Percentiles rank a stretch among this genome's conserved stretches.
phyloP scores from a whole-genome alignment of 768 basidiomycete species.

The Termitomyces sp. region DNA sequence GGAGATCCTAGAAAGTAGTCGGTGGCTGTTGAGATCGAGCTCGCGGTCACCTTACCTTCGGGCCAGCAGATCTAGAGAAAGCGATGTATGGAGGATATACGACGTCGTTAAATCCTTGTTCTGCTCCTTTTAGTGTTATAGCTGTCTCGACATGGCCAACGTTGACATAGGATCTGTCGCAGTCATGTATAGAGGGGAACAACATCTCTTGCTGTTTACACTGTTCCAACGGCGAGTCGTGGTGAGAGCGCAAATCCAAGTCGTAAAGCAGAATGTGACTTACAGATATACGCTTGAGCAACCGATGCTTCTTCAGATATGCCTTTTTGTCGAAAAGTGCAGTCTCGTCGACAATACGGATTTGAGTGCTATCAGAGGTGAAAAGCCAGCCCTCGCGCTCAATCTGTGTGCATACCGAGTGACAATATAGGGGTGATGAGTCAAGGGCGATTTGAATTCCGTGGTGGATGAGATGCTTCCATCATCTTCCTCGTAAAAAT shows the following conservation, averaged over 20 bases:
- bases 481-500: slow-evolving; percentile 8
- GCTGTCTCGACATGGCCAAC: slow-evolving; percentile 21
- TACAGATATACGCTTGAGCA: slow-evolving; percentile 18
- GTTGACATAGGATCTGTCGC: slow-evolving; percentile 17
- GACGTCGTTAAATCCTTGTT: slow-evolving; percentile 1
- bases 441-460: slow-evolving; percentile 12
- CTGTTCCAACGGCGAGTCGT: slow-evolving; percentile 10
- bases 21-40: too few species aligned
- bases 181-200: slow-evolving; percentile 15
- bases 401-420: slow-evolving; percentile 21
- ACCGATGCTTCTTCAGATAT: slow-evolving; percentile 17
- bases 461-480: slow-evolving; percentile 11
- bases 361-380: slow-evolving; percentile 22
- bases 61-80: slow-evolving; percentile 19
- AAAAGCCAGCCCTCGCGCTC: neutral
- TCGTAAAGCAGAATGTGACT: neutral
- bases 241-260: neutral
- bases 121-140: slow-evolving; percentile 3
- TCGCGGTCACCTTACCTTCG: slow-evolving; percentile 17
- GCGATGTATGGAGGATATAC: slow-evolving; percentile 16
- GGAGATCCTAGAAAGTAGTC: slow-evolving; percentile 5
- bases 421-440: slow-evolving; percentile 29
- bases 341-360: slow-evolving; percentile 28
- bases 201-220: slow-evolving; percentile 14
- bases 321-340: slow-evolving; percentile 20